phyloP scores from a whole-genome alignment of 352 stramenopile genomes.

The Phytophthora aleatoria region DNA sequence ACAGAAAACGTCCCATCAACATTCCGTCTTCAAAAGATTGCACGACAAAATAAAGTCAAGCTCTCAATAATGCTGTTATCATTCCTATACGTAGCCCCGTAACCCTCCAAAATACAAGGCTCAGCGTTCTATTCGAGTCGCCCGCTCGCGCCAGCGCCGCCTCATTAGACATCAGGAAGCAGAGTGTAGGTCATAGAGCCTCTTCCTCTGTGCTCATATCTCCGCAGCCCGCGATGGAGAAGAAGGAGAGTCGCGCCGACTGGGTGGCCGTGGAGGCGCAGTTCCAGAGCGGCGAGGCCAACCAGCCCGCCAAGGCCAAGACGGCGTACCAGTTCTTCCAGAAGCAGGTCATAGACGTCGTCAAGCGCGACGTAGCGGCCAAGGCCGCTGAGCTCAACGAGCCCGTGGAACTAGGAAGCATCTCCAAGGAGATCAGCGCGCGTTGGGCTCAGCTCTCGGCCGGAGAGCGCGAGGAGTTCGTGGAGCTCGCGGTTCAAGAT shows the following conservation, averaged over 20 bases:
- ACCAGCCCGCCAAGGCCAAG: conserved; percentile 71
- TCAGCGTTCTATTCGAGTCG: conserved; percentile 1
- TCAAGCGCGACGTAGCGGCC: conserved; percentile 59
- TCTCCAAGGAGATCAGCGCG: conserved; percentile 78
- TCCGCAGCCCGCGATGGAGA: conserved; percentile 33
- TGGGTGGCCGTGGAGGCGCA: conserved; percentile 84
- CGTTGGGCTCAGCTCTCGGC: conserved; percentile 74
- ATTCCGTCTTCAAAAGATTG: background rate
- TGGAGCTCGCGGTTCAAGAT: conserved; percentile 62
- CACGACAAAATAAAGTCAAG: conserved; percentile 1
- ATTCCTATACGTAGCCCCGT: background rate
- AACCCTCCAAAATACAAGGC: background rate
- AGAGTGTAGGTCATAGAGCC: background rate
- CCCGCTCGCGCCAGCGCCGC: background rate
- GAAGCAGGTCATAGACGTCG: conserved; percentile 67
- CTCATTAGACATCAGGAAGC: conserved; percentile 1
- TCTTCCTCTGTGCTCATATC: background rate
- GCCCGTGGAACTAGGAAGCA: conserved; percentile 59
- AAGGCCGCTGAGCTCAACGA: conserved; percentile 53
- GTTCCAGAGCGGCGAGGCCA: conserved; percentile 54
- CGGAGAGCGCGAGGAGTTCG: conserved; percentile 74
- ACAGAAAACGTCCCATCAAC: conserved; percentile 1
- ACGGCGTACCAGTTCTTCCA: conserved; percentile 82
- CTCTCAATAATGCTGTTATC: background rate
- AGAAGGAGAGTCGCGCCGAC: conserved; percentile 71